Evolutionary conservation across 257 asterid genomes (phyloP), one percentile per base, ranked within the genome.

Genomic region (Apocynum venetum): DNA sequence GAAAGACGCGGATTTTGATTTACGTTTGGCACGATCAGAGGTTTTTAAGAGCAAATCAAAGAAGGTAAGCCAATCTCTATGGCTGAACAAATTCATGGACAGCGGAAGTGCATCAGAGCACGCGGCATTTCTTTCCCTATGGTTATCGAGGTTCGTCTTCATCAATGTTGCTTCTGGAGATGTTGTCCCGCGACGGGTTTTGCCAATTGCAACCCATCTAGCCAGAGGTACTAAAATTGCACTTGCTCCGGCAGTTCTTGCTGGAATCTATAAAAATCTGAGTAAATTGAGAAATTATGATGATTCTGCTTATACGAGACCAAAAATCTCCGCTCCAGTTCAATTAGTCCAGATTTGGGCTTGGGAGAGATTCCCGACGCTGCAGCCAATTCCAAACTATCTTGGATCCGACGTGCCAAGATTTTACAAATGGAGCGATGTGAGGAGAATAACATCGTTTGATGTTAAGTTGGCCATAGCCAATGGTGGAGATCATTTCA

Each of bases 321-420:
- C 8, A 11, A 35, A 35, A 3, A 38, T 66, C 44, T 70, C 67
- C 7, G 76, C 86, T 31, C 83, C 86, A 1, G 66, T 89, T 20
- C 80, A 75, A 3, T 75, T 85, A 25, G 69, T 88, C 59, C 90
- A 84, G 69, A 73, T 78, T 44, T 88, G 95, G 91, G 83, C 76
- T 20, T 87, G 87, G 87, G 91, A 86, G 71, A 85, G 92, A 15
- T 84, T 86, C 20, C 83, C 82, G 0, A 1, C 47, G 0, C 69
- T 87, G 25, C 48, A 55, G 35, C 83, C 76, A 8, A 66, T 56
- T 14, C 84, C 86, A 4, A 64, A 55, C 44, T 13, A 67, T 3
- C 13, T 67, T 7, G 41, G 13, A 36, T 0, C 0, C 7, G 78
- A 70, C 20, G 83, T 79, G 47, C 86, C 87, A 44, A 76, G 85